Percentiles rank a stretch among this genome's conserved stretches.
These are phyloP conservation scores for Skeletonema marinoi DNA, from an alignment of 108 stramenopile species.

Conservation along the genomic window DNA sequence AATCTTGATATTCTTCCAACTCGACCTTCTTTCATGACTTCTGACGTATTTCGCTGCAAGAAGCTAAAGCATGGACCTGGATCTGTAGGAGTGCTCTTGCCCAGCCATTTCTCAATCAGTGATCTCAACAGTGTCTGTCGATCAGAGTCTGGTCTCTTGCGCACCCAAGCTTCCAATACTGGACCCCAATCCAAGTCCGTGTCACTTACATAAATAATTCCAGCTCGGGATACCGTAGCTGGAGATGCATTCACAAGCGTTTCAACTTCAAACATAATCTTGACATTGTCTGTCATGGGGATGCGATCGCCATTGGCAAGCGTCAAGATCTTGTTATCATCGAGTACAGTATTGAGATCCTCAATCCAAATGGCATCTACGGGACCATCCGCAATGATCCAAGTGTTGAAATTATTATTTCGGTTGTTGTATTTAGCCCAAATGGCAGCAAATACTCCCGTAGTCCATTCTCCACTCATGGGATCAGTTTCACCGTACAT, in stretches of 20 bases:
- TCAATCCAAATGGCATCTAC: constrained; percentile 97
- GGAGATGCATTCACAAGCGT: constrained; percentile 91
- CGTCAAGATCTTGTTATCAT: constrained; percentile 91
- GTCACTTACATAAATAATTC: constrained; percentile 92
- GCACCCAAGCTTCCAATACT: constrained; percentile 85
- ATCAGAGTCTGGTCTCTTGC: constrained; percentile 60
- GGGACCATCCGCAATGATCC: constrained; percentile 94
- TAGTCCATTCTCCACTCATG: constrained; percentile 90
- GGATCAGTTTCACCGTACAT: constrained; percentile 95
- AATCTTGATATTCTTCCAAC: constrained; percentile 79
- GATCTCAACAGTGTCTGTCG: constrained; percentile 59
- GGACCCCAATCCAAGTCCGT: constrained; percentile 90
- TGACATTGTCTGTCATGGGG: constrained; percentile 93
- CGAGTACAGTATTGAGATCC: constrained; percentile 92
- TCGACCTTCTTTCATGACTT: constrained; percentile 82
- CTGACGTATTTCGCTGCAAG: constrained; percentile 63
- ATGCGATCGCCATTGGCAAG: constrained; percentile 93
- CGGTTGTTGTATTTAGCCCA: constrained; percentile 93
- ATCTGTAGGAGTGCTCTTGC: constrained; percentile 65
- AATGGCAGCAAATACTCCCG: constrained; percentile 92
- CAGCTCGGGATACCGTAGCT: constrained; percentile 93
- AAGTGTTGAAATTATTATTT: constrained; percentile 85
- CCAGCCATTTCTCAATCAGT: constrained; percentile 79
- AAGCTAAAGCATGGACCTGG: constrained; percentile 82
- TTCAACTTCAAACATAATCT: constrained; percentile 90